Base-by-base conservation (phyloP, 1,284 basidiomycete species). In the Tilletia caries region DNA sequence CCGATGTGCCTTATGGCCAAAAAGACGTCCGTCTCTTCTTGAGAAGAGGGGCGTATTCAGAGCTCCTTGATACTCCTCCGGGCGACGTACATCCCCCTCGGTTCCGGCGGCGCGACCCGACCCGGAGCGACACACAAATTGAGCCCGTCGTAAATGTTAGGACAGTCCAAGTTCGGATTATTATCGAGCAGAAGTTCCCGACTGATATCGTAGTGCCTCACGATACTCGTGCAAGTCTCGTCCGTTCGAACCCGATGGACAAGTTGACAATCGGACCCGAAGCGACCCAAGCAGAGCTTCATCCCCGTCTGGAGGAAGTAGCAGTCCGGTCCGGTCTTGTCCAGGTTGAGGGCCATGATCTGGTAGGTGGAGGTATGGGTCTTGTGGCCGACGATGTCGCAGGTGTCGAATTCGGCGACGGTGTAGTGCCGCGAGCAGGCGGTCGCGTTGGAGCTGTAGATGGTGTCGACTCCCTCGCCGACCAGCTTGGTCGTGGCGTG, bases 331-430 rank as follows among this genome's bases (percentile, higher is more conserved):
- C 91, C 84, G 74, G 90, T 87, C 68, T 79, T 75, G 67, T 73
- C 78, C 0, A 84, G 68, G 83, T 91, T 92, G 75, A 88, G 84
- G 15, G 86, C 86, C 1, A 88, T 87, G 64, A 92, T 87, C 83
- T 92, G 90, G 84, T 89, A 91, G 88, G 90, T 90, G 33, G 90
- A 90, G 69, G 87, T 89, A 66, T 87, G 86, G 58, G 90, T 81
- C 23, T 87, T 86, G 44, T 87, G 87, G 70, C 89, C 90, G 81
- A 91, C 91, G 73, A 80, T 79, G 84, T 91, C 89, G 78, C 90
- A 91, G 67, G 85, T 86, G 77, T 91, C 90, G 67, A 88, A 88
- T 1, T 77, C 77, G 74, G 87, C 76, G 65, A 90, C 86, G 70
- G 86, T 88, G 85, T 91, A 91, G 8, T 76, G 78, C 70, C 90